phyloP scores from a whole-genome alignment of 176 grass and related monocot species.

The Aegilops umbellulata region DNA sequence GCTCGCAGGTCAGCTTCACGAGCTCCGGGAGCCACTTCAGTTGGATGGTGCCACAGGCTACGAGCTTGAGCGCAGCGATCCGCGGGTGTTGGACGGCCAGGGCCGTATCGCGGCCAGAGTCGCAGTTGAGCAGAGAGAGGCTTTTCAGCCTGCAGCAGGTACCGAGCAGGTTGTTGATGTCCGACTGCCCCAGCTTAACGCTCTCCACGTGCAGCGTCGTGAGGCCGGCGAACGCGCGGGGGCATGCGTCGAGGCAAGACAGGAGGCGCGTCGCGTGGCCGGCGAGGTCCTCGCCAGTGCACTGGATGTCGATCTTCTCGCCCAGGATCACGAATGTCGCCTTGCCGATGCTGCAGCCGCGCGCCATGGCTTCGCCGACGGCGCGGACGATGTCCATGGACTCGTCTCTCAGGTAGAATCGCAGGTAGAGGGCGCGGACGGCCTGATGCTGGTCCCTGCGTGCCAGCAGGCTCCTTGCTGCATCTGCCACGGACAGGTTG shows the following conservation, averaged over 20 bases:
- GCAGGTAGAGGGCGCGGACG: not conserved
- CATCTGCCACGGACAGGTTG: not conserved
- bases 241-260: not conserved
- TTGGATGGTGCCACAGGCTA: not conserved
- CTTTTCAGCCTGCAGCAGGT: not conserved
- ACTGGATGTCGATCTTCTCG: not conserved
- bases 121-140: not conserved
- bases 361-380: not conserved
- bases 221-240: conserved; percentile 6
- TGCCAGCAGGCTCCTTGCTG: not conserved
- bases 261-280: not conserved
- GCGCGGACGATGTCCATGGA: not conserved
- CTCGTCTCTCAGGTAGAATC: not conserved
- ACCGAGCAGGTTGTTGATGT: not conserved
- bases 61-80: not conserved
- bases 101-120: not conserved
- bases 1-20: not conserved
- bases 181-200: not conserved
- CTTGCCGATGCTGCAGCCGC: not conserved
- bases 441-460: not conserved
- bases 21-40: conserved; percentile 6
- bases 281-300: not conserved
- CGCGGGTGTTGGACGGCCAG: not conserved
- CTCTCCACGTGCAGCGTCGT: not conserved
- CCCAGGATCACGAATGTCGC: not conserved